phyloP scores from a whole-genome alignment of 148 eudicot genomes.

The Diospyros lotus region DNA sequence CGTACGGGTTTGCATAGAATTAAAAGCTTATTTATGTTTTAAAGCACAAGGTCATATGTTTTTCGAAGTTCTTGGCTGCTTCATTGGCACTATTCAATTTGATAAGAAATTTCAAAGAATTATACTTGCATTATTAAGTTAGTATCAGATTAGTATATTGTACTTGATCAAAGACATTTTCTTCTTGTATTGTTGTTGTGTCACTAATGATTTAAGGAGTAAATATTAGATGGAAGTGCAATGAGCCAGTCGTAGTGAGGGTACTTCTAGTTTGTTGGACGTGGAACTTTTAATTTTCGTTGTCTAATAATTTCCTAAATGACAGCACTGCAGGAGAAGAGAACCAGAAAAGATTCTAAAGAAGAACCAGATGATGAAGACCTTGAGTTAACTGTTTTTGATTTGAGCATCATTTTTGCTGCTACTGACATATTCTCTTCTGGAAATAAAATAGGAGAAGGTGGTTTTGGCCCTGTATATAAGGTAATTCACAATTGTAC shows the following conservation, averaged over 20 bases:
- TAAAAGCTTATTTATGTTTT: no score
- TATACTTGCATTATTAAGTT: no score
- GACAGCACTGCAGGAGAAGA: slow-evolving; percentile 20
- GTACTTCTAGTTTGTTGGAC: neutral
- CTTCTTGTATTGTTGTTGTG: no score
- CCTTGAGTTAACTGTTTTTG: slow-evolving; percentile 23
- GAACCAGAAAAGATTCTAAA: neutral
- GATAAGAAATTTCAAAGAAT: no score
- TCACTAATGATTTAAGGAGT: neutral
- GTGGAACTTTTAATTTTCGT: neutral
- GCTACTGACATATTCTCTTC: slow-evolving; percentile 29
- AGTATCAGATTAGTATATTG: no score
- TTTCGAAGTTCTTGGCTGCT: no score
- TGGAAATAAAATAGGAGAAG: slow-evolving; percentile 32
- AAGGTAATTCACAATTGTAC: slow-evolving; percentile 24
- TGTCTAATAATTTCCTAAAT: neutral
- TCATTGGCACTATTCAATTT: no score
- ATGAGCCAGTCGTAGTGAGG: neutral
- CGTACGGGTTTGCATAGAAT: no score
- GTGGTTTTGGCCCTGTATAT: slow-evolving; percentile 45
- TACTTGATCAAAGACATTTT: no score
- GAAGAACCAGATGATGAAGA: slow-evolving; percentile 13
- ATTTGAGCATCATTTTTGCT: slow-evolving; percentile 13
- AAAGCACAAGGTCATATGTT: no score
- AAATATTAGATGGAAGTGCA: neutral